Evolutionary conservation across 257 asterid genomes (phyloP).

Genomic region (Solanum pinnatisectum): DNA sequence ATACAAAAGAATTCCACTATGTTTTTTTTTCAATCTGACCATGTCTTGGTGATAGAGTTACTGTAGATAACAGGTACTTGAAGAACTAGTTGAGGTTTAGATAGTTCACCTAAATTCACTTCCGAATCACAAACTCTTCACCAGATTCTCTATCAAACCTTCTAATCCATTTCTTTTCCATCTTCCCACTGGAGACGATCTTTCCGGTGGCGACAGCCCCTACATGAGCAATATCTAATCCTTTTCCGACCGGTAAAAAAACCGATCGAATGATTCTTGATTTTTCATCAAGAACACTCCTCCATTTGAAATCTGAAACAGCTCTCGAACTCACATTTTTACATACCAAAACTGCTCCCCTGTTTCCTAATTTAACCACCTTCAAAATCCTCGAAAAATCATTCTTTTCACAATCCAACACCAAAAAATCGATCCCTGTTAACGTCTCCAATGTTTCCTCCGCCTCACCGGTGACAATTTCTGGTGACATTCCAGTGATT

Average conservation of each 20-base stretch:
- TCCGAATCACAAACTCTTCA: not conserved
- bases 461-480: not conserved
- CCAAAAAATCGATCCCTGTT: not conserved
- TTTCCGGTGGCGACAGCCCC: not conserved
- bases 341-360: conserved; percentile 4
- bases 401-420: not conserved
- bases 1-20: not conserved
- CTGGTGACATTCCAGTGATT: not conserved
- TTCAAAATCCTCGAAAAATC: not conserved
- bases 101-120: not conserved
- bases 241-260: not conserved
- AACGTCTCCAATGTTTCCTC: not conserved
- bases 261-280: not conserved
- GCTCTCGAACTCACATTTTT: not conserved
- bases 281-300: not conserved
- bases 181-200: not conserved
- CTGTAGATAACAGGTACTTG: not conserved
- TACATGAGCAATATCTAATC: not conserved
- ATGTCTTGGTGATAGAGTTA: not conserved
- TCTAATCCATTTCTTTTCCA: conserved; percentile 2
- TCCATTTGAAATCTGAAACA: not conserved
- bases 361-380: not conserved
- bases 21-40: not conserved
- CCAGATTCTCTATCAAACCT: conserved; percentile 1
- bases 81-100: not conserved